Evolutionary conservation across 108 stramenopile genomes (phyloP).

Genomic region (Thalassiosira profunda): DNA sequence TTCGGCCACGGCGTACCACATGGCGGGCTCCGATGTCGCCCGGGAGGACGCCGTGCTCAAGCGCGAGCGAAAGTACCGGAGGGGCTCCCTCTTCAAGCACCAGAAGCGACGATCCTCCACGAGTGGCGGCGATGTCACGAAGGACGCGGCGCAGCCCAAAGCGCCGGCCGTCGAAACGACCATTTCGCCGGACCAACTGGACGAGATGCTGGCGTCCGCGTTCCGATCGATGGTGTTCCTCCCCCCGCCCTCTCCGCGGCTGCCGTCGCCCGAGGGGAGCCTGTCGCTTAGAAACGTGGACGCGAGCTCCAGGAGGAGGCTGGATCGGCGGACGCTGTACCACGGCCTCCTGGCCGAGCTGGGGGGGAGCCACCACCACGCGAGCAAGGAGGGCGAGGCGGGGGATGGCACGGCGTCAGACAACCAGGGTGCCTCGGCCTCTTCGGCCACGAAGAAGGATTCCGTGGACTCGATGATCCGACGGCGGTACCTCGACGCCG

Average conservation of each 20-base stretch:
- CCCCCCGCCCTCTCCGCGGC: constrained; percentile 56
- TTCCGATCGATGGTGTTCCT: constrained; percentile 70
- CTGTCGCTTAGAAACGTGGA: constrained; percentile 46
- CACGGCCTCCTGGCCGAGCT: constrained; percentile 74
- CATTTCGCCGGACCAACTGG: constrained; percentile 27
- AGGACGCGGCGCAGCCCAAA: neutral
- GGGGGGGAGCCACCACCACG: constrained; percentile 39
- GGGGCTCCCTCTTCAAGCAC: constrained; percentile 14
- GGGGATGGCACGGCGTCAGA: neutral
- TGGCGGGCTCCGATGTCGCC: constrained; percentile 18
- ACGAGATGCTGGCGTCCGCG: constrained; percentile 52
- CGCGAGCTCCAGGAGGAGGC: constrained; percentile 58
- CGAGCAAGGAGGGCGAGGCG: neutral
- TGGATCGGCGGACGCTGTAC: constrained; percentile 86
- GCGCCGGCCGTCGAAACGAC: constrained; percentile 12
- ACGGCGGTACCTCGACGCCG: constrained; percentile 60
- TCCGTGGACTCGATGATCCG: constrained; percentile 35
- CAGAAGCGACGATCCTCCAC: neutral
- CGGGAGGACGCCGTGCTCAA: constrained; percentile 36
- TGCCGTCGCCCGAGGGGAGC: constrained; percentile 28
- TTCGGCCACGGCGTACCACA: constrained; percentile 28
- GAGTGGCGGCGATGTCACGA: neutral
- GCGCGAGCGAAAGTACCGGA: constrained; percentile 42
- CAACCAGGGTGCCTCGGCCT: too few relatives aligned
- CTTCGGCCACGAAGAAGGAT: constrained; percentile 25